Evolutionary conservation across 1,284 basidiomycete genomes (phyloP), one percentile per base, ranked within the genome.

Genomic region (Rhodotorula sp.): DNA sequence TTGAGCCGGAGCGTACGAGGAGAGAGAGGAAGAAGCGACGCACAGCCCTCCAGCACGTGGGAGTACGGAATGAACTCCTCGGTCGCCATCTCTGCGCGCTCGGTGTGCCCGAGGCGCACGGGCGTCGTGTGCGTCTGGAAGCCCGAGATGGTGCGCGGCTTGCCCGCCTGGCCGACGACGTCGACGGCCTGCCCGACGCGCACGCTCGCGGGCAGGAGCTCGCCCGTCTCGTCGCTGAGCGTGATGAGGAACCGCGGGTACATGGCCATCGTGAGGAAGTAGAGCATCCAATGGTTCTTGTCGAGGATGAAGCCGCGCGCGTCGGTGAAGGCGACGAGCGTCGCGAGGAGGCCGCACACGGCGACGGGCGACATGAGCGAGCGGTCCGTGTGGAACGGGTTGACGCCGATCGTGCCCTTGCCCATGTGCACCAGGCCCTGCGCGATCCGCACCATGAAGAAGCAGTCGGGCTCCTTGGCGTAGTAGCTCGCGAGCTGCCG

Each of bases 391-490:
- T 93, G 98, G 89, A 96, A 99, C 4, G 97, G 96, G 81, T 96
- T 97, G 80, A 99, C 85, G n/a, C 93, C 92, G 79, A 99, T 91
- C 14, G 94, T 97, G 52, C 97, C 97, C 84, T 99, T 99, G 82
- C 97, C 97, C 95, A 99, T 96, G 82, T 98, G 93, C 21, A 99
- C 91, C 73, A 99, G 82, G 34, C 97, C 97, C 82, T 99, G 96
- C 5, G 96, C 92, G 66, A 99, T 89, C 69, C 97, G 90, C 19
- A 98, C 96, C 86, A 93, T 92, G 83, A 99, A 99, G 78, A 99
- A 83, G 80, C 93, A 97, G 81, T 99, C 94, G 4, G 94, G 89
- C 82, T 99, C 97, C 82, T 97, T 98, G 83, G 91, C 88, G 82
- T 99, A 99, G 84, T 99, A 99, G 21, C 91, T 91, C 17, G 97